Conservation (phyloP, 768 basidiomycete genomes). For the Dioszegia aurantiaca region DNA sequence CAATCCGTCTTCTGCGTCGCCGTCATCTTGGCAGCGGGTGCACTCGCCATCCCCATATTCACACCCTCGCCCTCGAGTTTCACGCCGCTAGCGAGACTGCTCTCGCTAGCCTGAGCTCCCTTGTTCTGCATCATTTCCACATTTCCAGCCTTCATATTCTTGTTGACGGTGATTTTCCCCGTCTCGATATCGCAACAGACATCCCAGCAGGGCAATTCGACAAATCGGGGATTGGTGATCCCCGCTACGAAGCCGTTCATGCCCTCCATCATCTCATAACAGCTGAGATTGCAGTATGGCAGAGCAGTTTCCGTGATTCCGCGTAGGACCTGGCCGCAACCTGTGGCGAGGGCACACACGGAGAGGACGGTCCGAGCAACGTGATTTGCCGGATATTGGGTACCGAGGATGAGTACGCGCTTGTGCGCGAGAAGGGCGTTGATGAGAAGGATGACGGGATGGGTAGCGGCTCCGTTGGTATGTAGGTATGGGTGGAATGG, state of each 20-base stretch:
- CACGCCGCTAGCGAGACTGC: constrained; percentile 54
- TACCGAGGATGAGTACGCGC: constrained; percentile 91
- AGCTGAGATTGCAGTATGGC: constrained; percentile 84
- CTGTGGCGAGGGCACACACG: constrained; percentile 88
- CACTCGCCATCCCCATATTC: constrained; percentile 13
- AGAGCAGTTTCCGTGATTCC: constrained; percentile 90
- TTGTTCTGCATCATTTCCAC: constrained; percentile 3
- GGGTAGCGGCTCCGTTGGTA: constrained; percentile 82
- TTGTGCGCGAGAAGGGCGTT: constrained; percentile 94
- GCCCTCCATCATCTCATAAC: constrained; percentile 81
- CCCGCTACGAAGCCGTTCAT: constrained; percentile 88
- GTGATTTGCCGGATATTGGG: constrained; percentile 73
- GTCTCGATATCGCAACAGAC: constrained; percentile 85
- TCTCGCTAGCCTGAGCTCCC: constrained; percentile 19
- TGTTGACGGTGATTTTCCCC: constrained; percentile 80
- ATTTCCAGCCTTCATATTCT: constrained; percentile 60
- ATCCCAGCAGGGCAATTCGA: constrained; percentile 79
- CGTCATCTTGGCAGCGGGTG: constrained; percentile 34
- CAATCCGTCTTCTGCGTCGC: constrained; percentile 57
- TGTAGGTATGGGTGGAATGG: constrained; percentile 83
- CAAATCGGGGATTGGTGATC: constrained; percentile 95
- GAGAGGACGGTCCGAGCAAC: constrained; percentile 89
- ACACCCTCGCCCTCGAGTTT: constrained; percentile 25
- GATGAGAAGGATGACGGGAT: constrained; percentile 90
- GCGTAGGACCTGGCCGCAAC: constrained; percentile 72